phyloP scores from a whole-genome alignment of 2,329 filamentous ascomycete species.

The Phialemoniopsis sp. region DNA sequence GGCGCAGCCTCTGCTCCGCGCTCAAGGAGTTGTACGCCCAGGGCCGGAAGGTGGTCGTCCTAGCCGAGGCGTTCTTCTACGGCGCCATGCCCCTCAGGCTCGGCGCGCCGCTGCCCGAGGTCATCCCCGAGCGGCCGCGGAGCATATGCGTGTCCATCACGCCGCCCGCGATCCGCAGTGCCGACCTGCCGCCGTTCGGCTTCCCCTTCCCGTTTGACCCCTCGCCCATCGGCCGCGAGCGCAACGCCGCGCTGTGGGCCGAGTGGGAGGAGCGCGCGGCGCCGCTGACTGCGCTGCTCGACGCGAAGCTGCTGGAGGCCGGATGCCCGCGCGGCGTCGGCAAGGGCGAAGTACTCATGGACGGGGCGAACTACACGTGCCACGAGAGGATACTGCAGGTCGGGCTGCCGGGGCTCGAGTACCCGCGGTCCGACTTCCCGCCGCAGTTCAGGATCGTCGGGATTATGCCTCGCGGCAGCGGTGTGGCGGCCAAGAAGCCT shows the following conservation, averaged over 20 bases:
- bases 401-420: slow-evolving; percentile 30
- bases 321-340: slow-evolving; percentile 14
- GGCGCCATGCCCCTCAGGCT: slow-evolving; percentile 26
- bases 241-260: slow-evolving; percentile 21
- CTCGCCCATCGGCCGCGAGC: slow-evolving; percentile 15
- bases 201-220: slow-evolving; percentile 22
- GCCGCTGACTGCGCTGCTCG: slow-evolving; percentile 18
- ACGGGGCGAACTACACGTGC: slow-evolving; percentile 27
- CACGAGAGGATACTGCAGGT: slow-evolving; percentile 28
- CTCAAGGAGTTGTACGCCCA: slow-evolving; percentile 17
- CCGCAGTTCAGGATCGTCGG: slow-evolving; percentile 26
- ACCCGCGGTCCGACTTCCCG: slow-evolving; percentile 30
- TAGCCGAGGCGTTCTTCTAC: slow-evolving; percentile 28
- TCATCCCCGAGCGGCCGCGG: slow-evolving; percentile 11
- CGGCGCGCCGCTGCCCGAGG: slow-evolving; percentile 18
- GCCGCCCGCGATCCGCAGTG: slow-evolving; percentile 26
- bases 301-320: slow-evolving; percentile 18
- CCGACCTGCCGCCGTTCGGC: slow-evolving; percentile 26
- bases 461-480: slow-evolving; percentile 17
- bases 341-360: slow-evolving; percentile 17
- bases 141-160: slow-evolving; percentile 30
- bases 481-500: slow-evolving; percentile 8
- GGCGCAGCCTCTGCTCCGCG: slow-evolving; percentile 21
- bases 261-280: slow-evolving; percentile 17
- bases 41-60: slow-evolving; percentile 16